Percentiles rank a stretch among this genome's conserved stretches.
phyloP scores from a whole-genome alignment of 228 moss, liverwort and hornwort species.

The Sphagnum fallax region DNA sequence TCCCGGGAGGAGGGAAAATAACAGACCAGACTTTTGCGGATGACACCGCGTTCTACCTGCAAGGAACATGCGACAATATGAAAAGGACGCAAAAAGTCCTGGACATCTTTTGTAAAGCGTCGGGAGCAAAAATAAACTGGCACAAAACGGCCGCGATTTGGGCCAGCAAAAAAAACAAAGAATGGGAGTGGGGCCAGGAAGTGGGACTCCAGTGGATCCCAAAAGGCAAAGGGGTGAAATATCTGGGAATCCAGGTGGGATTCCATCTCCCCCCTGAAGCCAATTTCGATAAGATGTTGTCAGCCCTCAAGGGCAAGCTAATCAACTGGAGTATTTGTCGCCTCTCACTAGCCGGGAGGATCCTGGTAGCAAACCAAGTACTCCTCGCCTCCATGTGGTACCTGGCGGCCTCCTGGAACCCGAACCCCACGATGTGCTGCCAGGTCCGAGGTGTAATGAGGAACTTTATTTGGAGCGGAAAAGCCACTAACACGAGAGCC shows the following conservation, averaged over 20 bases:
- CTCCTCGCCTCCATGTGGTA: background rate
- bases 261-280: background rate
- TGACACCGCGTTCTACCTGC: background rate
- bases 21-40: background rate
- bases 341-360: background rate
- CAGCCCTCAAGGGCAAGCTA: background rate
- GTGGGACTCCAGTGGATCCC: background rate
- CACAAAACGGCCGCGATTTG: background rate
- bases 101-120: background rate
- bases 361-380: background rate
- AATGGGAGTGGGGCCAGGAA: background rate
- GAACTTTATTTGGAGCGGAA: too few species aligned
- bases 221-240: background rate
- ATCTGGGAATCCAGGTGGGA: conserved; percentile 1
- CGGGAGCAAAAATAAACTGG: background rate
- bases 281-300: background rate
- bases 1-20: background rate
- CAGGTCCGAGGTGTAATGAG: too few species aligned
- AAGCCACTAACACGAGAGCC: too few species aligned
- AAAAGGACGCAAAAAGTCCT: background rate
- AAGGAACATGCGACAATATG: background rate
- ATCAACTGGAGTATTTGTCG: background rate
- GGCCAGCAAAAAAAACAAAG: background rate
- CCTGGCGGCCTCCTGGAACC: background rate
- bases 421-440: too few species aligned